Conservation (phyloP, 257 asterid species). For the Solanum peruvianum region DNA sequence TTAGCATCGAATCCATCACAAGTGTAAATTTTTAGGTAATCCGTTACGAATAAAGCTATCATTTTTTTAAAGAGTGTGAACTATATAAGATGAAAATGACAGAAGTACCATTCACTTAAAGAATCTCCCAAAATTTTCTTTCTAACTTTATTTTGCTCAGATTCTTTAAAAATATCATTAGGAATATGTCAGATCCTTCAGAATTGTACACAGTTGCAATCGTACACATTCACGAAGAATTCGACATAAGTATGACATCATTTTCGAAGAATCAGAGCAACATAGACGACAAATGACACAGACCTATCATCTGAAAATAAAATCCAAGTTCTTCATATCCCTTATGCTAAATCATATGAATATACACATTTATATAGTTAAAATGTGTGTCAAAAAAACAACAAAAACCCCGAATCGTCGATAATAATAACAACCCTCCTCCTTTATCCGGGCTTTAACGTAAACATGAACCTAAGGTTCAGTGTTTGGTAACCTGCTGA, state of each 20-base stretch:
- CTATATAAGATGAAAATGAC: no score
- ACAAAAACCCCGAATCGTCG: not conserved
- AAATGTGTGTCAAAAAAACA: not conserved
- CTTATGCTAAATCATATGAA: not conserved
- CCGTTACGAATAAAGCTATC: rapidly evolving
- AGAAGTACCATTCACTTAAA: no score
- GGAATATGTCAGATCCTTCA: no score
- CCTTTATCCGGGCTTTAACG: not conserved
- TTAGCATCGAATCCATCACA: rapidly evolving
- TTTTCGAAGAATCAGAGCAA: not conserved
- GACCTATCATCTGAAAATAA: not conserved
- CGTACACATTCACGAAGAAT: no score
- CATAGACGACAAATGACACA: not conserved
- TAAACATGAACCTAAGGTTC: conserved; percentile 34
- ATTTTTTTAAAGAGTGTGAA: not conserved
- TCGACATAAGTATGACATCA: no score
- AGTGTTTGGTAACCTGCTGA: conserved; percentile 56
- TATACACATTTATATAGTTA: not conserved
- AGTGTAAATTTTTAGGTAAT: not conserved
- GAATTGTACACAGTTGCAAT: no score
- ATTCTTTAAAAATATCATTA: no score
- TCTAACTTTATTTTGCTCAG: no score
- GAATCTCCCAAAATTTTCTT: no score
- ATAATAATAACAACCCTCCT: not conserved
- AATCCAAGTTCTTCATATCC: not conserved